These are phyloP conservation scores for Zygosaccharomyces pseudobailii DNA, from an alignment of 1,139 yeast species.

Conservation along the genomic window DNA sequence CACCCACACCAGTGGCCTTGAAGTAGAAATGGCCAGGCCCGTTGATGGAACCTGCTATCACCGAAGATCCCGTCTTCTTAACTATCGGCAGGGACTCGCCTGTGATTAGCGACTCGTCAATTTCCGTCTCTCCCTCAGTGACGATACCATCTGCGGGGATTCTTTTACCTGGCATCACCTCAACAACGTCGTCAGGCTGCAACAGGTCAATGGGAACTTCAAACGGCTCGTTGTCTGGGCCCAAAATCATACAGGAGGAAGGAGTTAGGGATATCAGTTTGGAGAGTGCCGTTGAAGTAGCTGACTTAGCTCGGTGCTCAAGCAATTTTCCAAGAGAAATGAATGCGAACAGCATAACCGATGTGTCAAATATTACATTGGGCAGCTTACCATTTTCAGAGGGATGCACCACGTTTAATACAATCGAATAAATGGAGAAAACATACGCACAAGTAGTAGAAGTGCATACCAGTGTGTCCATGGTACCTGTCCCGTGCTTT, in stretches of 20 bases:
- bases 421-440: slow-evolving; percentile 64
- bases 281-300: slow-evolving; percentile 84
- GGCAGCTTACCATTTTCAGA: slow-evolving; percentile 43
- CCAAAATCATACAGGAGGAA: slow-evolving; percentile 61
- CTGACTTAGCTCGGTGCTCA: slow-evolving; percentile 90
- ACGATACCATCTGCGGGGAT: slow-evolving; percentile 90
- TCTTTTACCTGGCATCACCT: slow-evolving; percentile 79
- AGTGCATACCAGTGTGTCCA: slow-evolving; percentile 86
- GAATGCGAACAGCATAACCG: slow-evolving; percentile 77
- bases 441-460: slow-evolving; percentile 76
- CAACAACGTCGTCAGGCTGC: slow-evolving; percentile 71
- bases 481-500: slow-evolving; percentile 74
- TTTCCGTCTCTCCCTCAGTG: slow-evolving; percentile 69
- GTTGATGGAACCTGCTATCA: slow-evolving; percentile 90
- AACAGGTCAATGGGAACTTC: slow-evolving; percentile 66
- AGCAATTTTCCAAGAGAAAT: slow-evolving; percentile 86
- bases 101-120: slow-evolving; percentile 83
- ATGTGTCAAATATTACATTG: slow-evolving; percentile 77
- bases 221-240: slow-evolving; percentile 21
- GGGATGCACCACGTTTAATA: slow-evolving; percentile 38
- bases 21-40: slow-evolving; percentile 71
- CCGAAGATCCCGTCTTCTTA: slow-evolving; percentile 55
- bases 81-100: slow-evolving; percentile 81
- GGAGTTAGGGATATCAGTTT: slow-evolving; percentile 78
- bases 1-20: slow-evolving; percentile 66